A percentile compares a stretch with the other conserved stretches of the same genome.
Evolutionary conservation across 352 stramenopile species (phyloP).

Genomic region (Phytophthora uliginosa): DNA sequence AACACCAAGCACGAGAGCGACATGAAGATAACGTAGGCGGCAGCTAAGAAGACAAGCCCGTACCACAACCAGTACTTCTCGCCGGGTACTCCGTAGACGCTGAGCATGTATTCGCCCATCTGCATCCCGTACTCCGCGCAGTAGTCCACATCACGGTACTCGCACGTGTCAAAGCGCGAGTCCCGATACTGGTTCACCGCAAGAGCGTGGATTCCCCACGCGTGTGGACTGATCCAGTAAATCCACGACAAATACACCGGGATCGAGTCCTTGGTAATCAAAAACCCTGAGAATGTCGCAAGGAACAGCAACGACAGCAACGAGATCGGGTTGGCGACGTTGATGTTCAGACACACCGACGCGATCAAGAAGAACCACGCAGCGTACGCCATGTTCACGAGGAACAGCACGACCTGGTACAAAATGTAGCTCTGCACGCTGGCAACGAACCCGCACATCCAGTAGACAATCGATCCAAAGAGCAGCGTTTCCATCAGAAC

Average conservation of each 20-base stretch:
- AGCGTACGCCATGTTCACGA: conserved; percentile 46
- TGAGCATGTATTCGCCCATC: conserved; percentile 46
- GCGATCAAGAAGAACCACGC: conserved; percentile 60
- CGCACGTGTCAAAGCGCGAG: conserved; percentile 36
- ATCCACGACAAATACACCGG: conserved; percentile 62
- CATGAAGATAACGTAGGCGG: conserved; percentile 46
- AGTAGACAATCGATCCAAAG: conserved; percentile 89
- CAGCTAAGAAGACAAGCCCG: conserved; percentile 42
- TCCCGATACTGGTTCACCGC: conserved; percentile 51
- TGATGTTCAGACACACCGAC: conserved; percentile 35
- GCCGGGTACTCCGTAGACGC: conserved; percentile 40
- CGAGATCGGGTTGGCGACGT: conserved; percentile 54
- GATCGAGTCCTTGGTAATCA: conserved; percentile 54
- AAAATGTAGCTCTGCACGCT: conserved; percentile 58
- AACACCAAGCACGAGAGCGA: conserved; percentile 42
- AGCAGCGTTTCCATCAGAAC: conserved; percentile 68
- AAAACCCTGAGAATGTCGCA: conserved; percentile 59
- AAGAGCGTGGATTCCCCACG: conserved; percentile 49
- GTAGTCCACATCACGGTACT: conserved; percentile 46
- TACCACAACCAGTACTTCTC: conserved; percentile 48
- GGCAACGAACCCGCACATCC: conserved; percentile 75
- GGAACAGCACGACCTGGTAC: conserved; percentile 69
- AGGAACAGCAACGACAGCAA: conserved; percentile 57
- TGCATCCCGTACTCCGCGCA: conserved; percentile 41
- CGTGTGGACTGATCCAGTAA: conserved; percentile 70